These are phyloP conservation scores for Colletotrichum camelliae DNA, from an alignment of 2,329 filamentous ascomycete genomes.

Conservation along the genomic window DNA sequence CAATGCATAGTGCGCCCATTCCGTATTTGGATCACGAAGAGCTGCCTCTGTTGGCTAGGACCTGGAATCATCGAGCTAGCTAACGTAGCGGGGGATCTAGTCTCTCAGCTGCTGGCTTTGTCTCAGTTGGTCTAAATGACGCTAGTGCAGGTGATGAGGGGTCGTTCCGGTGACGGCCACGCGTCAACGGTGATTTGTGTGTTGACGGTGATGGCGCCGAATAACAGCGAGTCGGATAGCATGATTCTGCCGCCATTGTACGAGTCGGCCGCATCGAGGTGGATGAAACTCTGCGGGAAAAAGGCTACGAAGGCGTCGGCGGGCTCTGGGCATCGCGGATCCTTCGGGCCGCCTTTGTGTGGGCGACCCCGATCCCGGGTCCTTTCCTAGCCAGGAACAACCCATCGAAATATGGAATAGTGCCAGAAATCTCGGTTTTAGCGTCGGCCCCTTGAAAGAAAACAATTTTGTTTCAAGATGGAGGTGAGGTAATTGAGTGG, in stretches of 20 bases:
- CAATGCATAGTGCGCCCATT: not conserved
- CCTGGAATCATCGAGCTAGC: not conserved
- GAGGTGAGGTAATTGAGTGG: not conserved
- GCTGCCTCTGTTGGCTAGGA: not conserved
- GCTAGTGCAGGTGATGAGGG: not conserved
- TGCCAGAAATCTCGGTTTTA: not conserved
- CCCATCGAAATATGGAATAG: not conserved
- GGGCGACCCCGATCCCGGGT: not conserved
- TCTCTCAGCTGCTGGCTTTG: not conserved
- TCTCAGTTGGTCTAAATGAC: not conserved
- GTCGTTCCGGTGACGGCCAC: not conserved
- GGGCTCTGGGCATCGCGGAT: not conserved
- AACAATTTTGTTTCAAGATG: not conserved
- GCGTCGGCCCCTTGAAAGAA: not conserved
- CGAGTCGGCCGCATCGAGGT: not conserved
- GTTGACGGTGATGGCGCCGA: not conserved
- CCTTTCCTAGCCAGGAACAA: not conserved
- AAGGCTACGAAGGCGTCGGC: not conserved
- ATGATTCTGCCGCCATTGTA: not conserved
- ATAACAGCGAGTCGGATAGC: not conserved
- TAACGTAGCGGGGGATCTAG: not conserved
- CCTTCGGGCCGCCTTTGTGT: not conserved
- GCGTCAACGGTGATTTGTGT: not conserved
- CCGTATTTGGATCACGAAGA: not conserved
- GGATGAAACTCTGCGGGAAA: not conserved